Evolutionary conservation across 2,329 filamentous ascomycete species (phyloP).

Genomic region (Colletotrichum destructivum): DNA sequence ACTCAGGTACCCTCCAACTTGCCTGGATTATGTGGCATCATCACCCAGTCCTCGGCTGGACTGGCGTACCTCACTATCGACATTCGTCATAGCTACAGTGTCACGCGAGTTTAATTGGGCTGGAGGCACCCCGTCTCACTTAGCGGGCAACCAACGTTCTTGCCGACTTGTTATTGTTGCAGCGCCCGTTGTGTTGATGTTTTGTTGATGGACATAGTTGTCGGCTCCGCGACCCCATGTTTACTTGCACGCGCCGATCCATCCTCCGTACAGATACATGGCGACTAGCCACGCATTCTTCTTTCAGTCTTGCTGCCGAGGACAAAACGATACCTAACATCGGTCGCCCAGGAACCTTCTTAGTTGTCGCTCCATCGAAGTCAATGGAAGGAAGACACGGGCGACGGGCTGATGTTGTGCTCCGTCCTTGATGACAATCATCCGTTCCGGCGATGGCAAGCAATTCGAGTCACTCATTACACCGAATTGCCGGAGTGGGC

Average conservation of each 20-base stretch:
- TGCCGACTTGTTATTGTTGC: constrained; percentile 28
- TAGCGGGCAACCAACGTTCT: constrained; percentile 6
- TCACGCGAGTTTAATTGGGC: constrained; percentile 18
- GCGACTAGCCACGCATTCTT: constrained; percentile 11
- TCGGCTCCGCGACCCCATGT: neutral
- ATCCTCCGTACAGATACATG: neutral
- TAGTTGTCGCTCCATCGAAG: constrained; percentile 16
- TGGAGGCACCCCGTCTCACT: constrained; percentile 6
- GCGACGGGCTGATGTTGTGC: constrained; percentile 7
- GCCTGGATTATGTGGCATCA: neutral
- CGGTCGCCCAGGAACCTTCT: neutral
- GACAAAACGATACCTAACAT: neutral
- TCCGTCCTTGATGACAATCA: constrained; percentile 4
- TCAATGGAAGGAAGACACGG: constrained; percentile 15
- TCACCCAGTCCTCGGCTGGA: neutral
- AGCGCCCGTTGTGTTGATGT: constrained; percentile 14
- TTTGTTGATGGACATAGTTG: constrained; percentile 21
- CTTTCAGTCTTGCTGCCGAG: neutral
- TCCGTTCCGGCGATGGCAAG: constrained; percentile 23
- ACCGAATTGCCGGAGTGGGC: constrained; percentile 14
- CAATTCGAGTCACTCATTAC: neutral
- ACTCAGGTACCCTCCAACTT: neutral
- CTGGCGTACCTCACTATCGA: constrained; percentile 18
- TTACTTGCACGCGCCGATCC: constrained; percentile 3
- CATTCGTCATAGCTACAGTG: constrained; percentile 27